These are phyloP conservation scores for Xylaria sp. DNA, from an alignment of 2,329 filamentous ascomycete genomes.

Conservation along the genomic window DNA sequence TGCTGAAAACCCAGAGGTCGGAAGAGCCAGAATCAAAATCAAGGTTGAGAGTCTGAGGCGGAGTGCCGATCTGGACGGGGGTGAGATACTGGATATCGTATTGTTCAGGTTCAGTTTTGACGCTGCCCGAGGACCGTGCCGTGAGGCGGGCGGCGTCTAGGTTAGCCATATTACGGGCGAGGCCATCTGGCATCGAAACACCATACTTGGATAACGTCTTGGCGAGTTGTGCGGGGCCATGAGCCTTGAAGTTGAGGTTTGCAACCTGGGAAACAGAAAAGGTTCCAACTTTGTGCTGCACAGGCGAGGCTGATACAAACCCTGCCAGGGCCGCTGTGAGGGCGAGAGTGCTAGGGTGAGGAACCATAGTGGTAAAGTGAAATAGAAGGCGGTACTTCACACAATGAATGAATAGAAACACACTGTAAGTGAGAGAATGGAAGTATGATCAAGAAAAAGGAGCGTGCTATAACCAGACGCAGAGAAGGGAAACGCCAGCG, in stretches of 20 bases:
- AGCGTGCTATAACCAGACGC: slow-evolving; percentile 1
- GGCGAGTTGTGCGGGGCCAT: slow-evolving; percentile 44
- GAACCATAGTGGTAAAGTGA: slow-evolving; percentile 23
- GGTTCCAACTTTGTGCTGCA: slow-evolving; percentile 34
- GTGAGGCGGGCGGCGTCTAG: slow-evolving; percentile 29
- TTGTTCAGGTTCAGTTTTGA: slow-evolving; percentile 40
- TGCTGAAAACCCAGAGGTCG: slow-evolving; percentile 51
- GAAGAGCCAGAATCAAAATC: slow-evolving; percentile 51
- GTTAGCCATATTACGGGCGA: slow-evolving; percentile 39
- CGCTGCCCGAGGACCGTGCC: slow-evolving; percentile 41
- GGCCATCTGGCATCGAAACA: slow-evolving; percentile 40
- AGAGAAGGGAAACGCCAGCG: neutral
- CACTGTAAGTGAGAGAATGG: neutral
- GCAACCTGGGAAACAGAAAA: slow-evolving; percentile 44
- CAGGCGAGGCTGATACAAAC: slow-evolving; percentile 40
- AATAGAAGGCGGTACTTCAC: neutral
- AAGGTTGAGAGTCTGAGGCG: slow-evolving; percentile 46
- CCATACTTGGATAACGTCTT: slow-evolving; percentile 46
- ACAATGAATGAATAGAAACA: neutral
- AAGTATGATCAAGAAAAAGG: slow-evolving; percentile 10
- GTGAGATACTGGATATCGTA: slow-evolving; percentile 47
- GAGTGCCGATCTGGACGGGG: slow-evolving; percentile 48
- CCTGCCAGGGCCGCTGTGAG: slow-evolving; percentile 39
- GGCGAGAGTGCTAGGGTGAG: slow-evolving; percentile 10
- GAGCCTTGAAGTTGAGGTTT: slow-evolving; percentile 41